phyloP scores from a whole-genome alignment of 202 grass and related monocot species.

The Zizania palustris region DNA sequence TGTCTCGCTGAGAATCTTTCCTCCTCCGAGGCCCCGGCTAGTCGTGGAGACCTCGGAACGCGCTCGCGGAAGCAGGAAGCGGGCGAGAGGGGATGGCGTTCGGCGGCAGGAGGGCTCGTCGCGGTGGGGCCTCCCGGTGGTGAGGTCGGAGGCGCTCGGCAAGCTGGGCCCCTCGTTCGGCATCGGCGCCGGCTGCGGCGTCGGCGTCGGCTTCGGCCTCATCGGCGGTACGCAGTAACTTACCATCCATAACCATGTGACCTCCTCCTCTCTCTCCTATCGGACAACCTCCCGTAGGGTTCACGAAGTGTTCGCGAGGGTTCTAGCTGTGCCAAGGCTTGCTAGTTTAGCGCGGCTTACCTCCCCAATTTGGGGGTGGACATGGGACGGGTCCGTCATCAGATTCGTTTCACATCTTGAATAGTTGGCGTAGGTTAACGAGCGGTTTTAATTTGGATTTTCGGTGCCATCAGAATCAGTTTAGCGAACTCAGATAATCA shows the following conservation, averaged over 20 bases:
- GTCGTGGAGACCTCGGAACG: constrained; percentile 3
- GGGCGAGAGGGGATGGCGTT: constrained; percentile 46
- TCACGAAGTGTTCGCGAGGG: not conserved
- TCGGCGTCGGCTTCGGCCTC: constrained; percentile 73
- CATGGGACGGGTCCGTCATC: not conserved
- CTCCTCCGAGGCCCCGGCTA: not conserved
- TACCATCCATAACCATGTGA: not conserved
- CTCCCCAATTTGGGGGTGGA: not conserved
- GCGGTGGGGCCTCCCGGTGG: constrained; percentile 59
- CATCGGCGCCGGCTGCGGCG: constrained; percentile 77
- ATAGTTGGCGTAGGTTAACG: not conserved
- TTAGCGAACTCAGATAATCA: not conserved
- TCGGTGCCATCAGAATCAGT: not conserved
- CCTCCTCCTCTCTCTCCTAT: not conserved
- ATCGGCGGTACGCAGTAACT: constrained; percentile 63
- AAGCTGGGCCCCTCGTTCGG: constrained; percentile 80
- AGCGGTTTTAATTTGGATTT: not conserved
- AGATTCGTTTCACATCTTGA: not conserved
- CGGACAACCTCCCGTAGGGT: not conserved
- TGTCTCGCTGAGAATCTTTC: not conserved
- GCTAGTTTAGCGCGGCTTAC: not conserved
- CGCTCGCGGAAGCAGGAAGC: not conserved
- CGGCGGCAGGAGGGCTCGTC: constrained; percentile 46
- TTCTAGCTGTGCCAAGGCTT: not conserved
- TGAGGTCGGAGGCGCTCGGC: constrained; percentile 70